Evolutionary conservation across 106 monocot genomes (phyloP).

Genomic region (Allium fistulosum): DNA sequence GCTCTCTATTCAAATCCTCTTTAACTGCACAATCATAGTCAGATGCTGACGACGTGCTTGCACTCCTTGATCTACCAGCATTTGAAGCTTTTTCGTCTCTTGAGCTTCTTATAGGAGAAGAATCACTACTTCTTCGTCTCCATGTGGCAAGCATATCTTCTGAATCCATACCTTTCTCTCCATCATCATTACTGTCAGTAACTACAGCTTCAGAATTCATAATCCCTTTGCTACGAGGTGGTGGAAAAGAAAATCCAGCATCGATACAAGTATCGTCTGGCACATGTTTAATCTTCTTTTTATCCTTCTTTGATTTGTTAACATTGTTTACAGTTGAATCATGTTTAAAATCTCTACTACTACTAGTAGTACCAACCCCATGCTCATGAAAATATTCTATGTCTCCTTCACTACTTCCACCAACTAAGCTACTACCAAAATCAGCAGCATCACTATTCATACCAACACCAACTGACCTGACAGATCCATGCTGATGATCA

Average conservation of each 20-base stretch:
- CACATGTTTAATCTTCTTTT: constrained; percentile 31
- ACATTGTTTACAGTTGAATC: constrained; percentile 18
- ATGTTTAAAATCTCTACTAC: constrained; percentile 28
- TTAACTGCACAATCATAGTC: constrained; percentile 42
- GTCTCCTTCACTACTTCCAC: constrained; percentile 87
- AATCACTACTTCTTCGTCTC: constrained; percentile 52
- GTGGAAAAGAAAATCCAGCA: constrained; percentile 83
- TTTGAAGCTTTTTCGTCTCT: constrained; percentile 43
- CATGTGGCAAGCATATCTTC: constrained; percentile 68
- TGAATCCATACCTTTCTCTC: constrained; percentile 25
- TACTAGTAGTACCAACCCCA: constrained; percentile 32
- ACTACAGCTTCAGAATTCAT: constrained; percentile 13
- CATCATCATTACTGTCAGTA: constrained; percentile 27
- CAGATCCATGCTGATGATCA: constrained; percentile 86
- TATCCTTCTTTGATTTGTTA: constrained; percentile 27
- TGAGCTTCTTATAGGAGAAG: constrained; percentile 45
- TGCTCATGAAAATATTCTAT: constrained; percentile 58
- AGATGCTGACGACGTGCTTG: constrained; percentile 62
- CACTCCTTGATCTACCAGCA: constrained; percentile 54
- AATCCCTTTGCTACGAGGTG: constrained; percentile 37
- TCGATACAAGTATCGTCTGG: constrained; percentile 39
- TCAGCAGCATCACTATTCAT: constrained; percentile 93
- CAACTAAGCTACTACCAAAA: constrained; percentile 81
- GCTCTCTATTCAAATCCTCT: constrained; percentile 34
- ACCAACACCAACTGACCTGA: constrained; percentile 95